Percentiles rank a stretch among this genome's conserved stretches.
phyloP scores from a whole-genome alignment of 208 protist genomes.

The Leptomonas pyrrhocoris region DNA sequence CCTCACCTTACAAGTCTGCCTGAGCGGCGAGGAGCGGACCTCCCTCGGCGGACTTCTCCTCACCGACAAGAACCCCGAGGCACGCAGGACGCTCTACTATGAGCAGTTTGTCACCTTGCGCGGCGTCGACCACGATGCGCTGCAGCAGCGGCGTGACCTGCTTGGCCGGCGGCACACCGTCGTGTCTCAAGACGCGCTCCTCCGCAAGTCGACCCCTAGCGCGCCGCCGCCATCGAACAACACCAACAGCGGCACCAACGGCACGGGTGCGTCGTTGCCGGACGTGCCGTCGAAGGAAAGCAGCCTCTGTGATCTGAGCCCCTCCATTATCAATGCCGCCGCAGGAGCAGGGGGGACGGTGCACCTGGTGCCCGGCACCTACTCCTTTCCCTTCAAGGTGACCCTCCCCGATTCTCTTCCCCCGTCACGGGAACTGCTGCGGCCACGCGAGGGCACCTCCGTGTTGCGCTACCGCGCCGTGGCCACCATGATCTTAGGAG shows the following conservation, averaged over 20 bases:
- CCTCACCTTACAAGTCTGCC: conserved; percentile 40
- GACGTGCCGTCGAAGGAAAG: neutral
- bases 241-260: neutral
- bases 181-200: conserved; percentile 8
- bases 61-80: conserved; percentile 39
- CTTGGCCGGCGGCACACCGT: conserved; percentile 7
- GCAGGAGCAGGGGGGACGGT: conserved; percentile 1
- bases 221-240: neutral
- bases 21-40: conserved; percentile 44
- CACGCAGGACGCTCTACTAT: conserved; percentile 55
- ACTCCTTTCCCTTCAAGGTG: conserved; percentile 67
- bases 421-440: conserved; percentile 34
- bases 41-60: conserved; percentile 35
- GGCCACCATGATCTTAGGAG: conserved; percentile 38
- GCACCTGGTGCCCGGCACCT: conserved; percentile 56
- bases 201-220: conserved; percentile 5
- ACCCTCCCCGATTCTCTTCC: conserved; percentile 58
- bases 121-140: conserved; percentile 36
- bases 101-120: conserved; percentile 51
- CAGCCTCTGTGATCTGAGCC: neutral
- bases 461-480: conserved; percentile 48
- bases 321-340: conserved; percentile 7
- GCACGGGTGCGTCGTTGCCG: neutral
- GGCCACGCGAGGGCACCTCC: conserved; percentile 30
- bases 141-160: conserved; percentile 19